Evolutionary conservation across 495 filamentous ascomycete genomes (phyloP).

Genomic region (Penicillium lagena): DNA sequence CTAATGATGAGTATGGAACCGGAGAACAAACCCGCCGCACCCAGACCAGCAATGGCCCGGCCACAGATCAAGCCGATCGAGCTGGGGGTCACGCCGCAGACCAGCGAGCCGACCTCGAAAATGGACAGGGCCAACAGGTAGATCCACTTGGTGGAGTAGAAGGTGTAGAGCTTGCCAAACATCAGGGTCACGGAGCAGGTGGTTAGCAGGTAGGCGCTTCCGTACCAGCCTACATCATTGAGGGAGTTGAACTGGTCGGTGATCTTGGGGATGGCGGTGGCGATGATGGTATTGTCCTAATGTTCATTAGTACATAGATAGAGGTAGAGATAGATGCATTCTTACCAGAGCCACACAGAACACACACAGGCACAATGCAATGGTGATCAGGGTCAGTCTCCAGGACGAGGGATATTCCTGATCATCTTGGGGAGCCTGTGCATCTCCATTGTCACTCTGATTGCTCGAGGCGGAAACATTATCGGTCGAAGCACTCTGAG

Average conservation of each 20-base stretch:
- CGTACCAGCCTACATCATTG: slow-evolving; percentile 79
- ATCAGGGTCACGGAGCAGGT: slow-evolving; percentile 65
- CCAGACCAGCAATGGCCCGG: slow-evolving; percentile 79
- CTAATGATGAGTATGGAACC: slow-evolving; percentile 77
- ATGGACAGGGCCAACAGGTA: slow-evolving; percentile 65
- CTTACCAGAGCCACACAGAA: slow-evolving; percentile 60
- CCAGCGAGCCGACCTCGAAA: slow-evolving; percentile 81
- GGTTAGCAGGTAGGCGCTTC: slow-evolving; percentile 62
- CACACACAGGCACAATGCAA: slow-evolving; percentile 55
- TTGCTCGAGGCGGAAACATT: not conserved
- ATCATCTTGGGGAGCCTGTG: slow-evolving; percentile 19
- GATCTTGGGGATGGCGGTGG: slow-evolving; percentile 78
- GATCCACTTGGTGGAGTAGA: slow-evolving; percentile 67
- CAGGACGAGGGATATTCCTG: slow-evolving; percentile 45
- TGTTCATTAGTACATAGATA: slow-evolving; percentile 1
- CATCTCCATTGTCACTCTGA: slow-evolving; percentile 2
- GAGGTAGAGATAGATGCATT: slow-evolving; percentile 2
- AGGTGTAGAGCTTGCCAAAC: slow-evolving; percentile 75
- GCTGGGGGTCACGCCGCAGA: slow-evolving; percentile 73
- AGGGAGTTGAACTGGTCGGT: slow-evolving; percentile 73
- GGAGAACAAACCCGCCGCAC: slow-evolving; percentile 74
- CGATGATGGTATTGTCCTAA: slow-evolving; percentile 72
- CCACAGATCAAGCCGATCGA: slow-evolving; percentile 75
- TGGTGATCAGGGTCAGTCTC: slow-evolving; percentile 50
- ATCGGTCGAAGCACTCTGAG: slow-evolving; percentile 1